Percentiles rank a stretch among this genome's conserved stretches.
Evolutionary conservation across 2,329 filamentous ascomycete genomes (phyloP).

Genomic region (Hypoxylon sp.): DNA sequence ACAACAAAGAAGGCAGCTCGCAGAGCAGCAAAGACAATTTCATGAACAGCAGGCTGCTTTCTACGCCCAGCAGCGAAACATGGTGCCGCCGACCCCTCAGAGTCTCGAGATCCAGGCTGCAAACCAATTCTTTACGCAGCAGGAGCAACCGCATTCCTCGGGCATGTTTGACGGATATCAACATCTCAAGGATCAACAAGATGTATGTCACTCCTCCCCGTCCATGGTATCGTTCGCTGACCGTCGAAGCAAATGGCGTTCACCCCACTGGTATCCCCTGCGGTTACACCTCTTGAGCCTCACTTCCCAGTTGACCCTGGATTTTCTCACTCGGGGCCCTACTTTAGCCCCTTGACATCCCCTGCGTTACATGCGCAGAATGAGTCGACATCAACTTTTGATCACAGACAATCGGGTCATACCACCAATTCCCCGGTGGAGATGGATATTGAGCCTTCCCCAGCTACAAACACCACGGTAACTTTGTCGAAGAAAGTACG

Average conservation of each 20-base stretch:
- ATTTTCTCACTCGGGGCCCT: slow-evolving; percentile 77
- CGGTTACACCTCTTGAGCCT: slow-evolving; percentile 82
- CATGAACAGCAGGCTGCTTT: slow-evolving; percentile 64
- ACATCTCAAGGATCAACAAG: slow-evolving; percentile 78
- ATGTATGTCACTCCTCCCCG: slow-evolving; percentile 61
- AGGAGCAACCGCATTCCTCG: slow-evolving; percentile 69
- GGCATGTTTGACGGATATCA: slow-evolving; percentile 77
- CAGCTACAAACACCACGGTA: slow-evolving; percentile 59
- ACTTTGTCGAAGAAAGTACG: slow-evolving; percentile 68
- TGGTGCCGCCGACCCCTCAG: slow-evolving; percentile 84
- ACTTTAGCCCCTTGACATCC: slow-evolving; percentile 87
- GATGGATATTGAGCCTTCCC: slow-evolving; percentile 66
- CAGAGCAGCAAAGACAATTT: slow-evolving; percentile 67
- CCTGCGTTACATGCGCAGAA: slow-evolving; percentile 83
- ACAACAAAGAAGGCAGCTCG: slow-evolving; percentile 71
- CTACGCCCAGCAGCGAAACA: slow-evolving; percentile 66
- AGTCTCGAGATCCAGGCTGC: slow-evolving; percentile 81
- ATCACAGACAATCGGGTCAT: slow-evolving; percentile 59
- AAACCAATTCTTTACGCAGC: slow-evolving; percentile 72
- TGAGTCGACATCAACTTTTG: slow-evolving; percentile 63
- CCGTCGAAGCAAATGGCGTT: slow-evolving; percentile 74
- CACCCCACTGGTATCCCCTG: slow-evolving; percentile 86
- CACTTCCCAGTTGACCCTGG: slow-evolving; percentile 73
- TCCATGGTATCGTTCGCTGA: slow-evolving; percentile 47
- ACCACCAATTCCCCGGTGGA: slow-evolving; percentile 70